Percentiles rank a stretch among this genome's conserved stretches.
Conservation (phyloP, 2,329 filamentous ascomycete genomes). For the Xylaria sp. region DNA sequence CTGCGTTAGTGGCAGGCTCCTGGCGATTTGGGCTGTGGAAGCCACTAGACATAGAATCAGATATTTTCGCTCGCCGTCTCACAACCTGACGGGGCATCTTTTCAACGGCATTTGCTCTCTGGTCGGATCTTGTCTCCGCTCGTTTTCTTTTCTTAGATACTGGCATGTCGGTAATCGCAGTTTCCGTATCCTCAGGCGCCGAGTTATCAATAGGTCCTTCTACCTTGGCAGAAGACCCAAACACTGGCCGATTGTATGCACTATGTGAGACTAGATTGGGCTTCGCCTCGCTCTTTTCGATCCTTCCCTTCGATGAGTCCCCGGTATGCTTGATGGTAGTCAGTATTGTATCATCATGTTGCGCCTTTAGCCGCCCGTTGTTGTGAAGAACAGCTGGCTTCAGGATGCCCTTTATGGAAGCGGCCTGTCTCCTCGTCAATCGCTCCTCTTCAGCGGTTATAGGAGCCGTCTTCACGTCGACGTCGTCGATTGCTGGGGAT, state of each 20-base stretch:
- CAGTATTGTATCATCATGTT: slow-evolving; percentile 16
- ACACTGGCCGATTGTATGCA: slow-evolving; percentile 48
- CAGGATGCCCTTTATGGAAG: slow-evolving; percentile 46
- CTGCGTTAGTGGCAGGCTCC: slow-evolving; percentile 14
- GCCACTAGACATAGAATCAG: slow-evolving; percentile 40
- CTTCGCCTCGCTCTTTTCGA: slow-evolving; percentile 36
- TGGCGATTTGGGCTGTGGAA: slow-evolving; percentile 17
- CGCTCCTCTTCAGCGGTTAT: slow-evolving; percentile 49
- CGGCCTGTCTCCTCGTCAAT: slow-evolving; percentile 43
- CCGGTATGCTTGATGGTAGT: slow-evolving; percentile 8
- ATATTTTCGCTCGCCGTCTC: slow-evolving; percentile 30
- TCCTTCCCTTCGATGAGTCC: slow-evolving; percentile 20
- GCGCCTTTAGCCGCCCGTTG: slow-evolving; percentile 17
- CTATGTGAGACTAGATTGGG: slow-evolving; percentile 40
- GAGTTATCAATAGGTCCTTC: slow-evolving; percentile 5
- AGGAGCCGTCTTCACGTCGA: slow-evolving; percentile 40
- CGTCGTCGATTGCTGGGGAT: slow-evolving; percentile 40
- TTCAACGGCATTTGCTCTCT: slow-evolving; percentile 30
- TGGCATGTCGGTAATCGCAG: neutral
- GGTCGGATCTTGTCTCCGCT: slow-evolving; percentile 14
- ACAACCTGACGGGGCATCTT: neutral
- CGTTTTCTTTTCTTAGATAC: slow-evolving; percentile 25
- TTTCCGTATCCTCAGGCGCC: neutral
- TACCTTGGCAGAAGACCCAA: slow-evolving; percentile 30
- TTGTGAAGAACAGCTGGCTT: slow-evolving; percentile 34